Evolutionary conservation across 2,329 filamentous ascomycete genomes (phyloP).

Genomic region (Fusarium sp.): DNA sequence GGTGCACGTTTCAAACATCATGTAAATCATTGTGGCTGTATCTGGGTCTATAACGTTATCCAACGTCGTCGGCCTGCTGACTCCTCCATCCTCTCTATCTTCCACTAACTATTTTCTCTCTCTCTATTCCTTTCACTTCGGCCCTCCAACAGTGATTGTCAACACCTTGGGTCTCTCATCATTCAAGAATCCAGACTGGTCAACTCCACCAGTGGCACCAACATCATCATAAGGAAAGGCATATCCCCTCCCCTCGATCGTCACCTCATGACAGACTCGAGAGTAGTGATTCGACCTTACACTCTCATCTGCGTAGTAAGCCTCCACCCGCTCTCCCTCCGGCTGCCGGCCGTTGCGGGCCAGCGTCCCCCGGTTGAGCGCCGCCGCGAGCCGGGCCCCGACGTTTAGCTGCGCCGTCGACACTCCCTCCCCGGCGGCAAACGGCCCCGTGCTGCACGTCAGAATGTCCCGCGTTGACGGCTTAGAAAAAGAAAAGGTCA

Average conservation of each 20-base stretch:
- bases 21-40: background rate
- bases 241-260: conserved; percentile 72
- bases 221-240: conserved; percentile 81
- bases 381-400: conserved; percentile 79
- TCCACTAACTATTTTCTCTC: background rate
- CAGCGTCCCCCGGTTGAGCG: conserved; percentile 80
- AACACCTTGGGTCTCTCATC: conserved; percentile 67
- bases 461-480: conserved; percentile 64
- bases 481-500: conserved; percentile 53
- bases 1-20: background rate
- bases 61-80: background rate
- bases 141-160: conserved; percentile 66
- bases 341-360: conserved; percentile 65
- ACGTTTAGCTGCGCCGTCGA: conserved; percentile 68
- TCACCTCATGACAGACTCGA: conserved; percentile 71
- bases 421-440: conserved; percentile 54
- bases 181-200: conserved; percentile 73
- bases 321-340: conserved; percentile 58
- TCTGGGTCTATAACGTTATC: background rate
- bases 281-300: conserved; percentile 74
- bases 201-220: conserved; percentile 61
- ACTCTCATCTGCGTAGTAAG: conserved; percentile 62
- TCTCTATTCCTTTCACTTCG: background rate
- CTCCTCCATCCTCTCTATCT: background rate
- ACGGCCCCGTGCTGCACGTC: conserved; percentile 67